Evolutionary conservation across 2,329 filamentous ascomycete genomes (phyloP), one percentile per base, ranked within the genome.

Genomic region (Myriangium duriaei): DNA sequence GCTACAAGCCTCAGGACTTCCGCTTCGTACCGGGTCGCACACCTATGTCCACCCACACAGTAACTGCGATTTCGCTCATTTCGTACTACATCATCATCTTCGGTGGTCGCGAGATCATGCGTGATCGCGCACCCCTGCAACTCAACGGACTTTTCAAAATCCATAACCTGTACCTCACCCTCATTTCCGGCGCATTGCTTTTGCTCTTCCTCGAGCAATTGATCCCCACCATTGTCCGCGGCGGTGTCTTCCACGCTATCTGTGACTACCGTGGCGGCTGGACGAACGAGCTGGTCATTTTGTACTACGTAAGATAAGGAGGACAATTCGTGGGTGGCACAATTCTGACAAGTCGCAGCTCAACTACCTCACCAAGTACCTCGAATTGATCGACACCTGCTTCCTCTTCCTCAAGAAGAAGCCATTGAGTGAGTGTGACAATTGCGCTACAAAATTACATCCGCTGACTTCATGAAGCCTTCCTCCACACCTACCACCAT

Each of bases 351-450:
- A 4, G 3, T 13, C 7, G n/a, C 56, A 95, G 87, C 73, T 96
- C 58, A 96, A 92, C 71, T 96, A 96, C 69, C 75, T 95, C 39
- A 96, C 87, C 66, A 96, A 96, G 66, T 96, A 94, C 64, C 74
- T 95, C 49, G 88, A 96, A 65, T 72, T 96, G 49, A 68, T 96
- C 51, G 88, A 96, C 64, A 96, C 88, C 43, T 79, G 88, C 59
- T 96, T 96, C 73, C 71, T 96, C 40, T 91, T 95, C 69, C 76
- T 96, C 61, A 96, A 96, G 80, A 96, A 96, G 80, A 96, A 96
- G 80, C 88, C 88, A 39, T 67, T 95, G 60, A 95, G 76, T 80
- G 71, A 48, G 72, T 52, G 16, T 34, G 19, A 30, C 30, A 11
- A 13, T 10, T 11, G 32, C 26, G 14, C 7, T 26, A 2, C 15